A percentile compares a stretch with the other conserved stretches of the same genome.
phyloP scores from a whole-genome alignment of 768 basidiomycete species.

The Leccinum uliginosum region DNA sequence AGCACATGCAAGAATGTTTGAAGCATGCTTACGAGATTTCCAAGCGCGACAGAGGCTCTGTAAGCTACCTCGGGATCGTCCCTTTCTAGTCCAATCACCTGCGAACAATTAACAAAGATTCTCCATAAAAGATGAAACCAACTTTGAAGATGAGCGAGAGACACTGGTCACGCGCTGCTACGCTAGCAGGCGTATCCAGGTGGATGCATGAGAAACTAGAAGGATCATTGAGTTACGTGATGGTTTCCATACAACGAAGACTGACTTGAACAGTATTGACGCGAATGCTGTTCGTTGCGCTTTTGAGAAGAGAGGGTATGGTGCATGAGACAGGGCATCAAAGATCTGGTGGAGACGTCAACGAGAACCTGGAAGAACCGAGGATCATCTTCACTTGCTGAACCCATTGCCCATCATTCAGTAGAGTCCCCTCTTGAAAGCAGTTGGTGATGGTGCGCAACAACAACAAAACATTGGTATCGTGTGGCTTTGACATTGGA shows the following conservation, averaged over 20 bases:
- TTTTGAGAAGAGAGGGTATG: conserved; percentile 58
- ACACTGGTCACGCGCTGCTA: conserved; percentile 38
- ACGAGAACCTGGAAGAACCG: conserved; percentile 4
- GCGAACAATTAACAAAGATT: conserved; percentile 5
- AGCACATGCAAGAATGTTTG: not conserved
- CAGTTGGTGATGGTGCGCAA: conserved; percentile 78
- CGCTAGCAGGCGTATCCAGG: conserved; percentile 40
- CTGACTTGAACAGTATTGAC: conserved; percentile 87
- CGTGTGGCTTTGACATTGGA: conserved; percentile 64
- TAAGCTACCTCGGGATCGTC: conserved; percentile 68
- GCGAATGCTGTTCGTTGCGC: conserved; percentile 71
- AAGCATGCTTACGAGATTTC: conserved; percentile 55
- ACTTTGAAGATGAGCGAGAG: conserved; percentile 47
- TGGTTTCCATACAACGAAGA: conserved; percentile 9
- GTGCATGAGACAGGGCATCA: conserved; percentile 44
- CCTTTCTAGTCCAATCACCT: conserved; percentile 37
- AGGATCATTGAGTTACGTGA: conserved; percentile 1
- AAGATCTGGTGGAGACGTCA: conserved; percentile 46
- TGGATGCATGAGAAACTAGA: conserved; percentile 63
- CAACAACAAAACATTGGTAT: conserved; percentile 81
- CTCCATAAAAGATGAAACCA: not conserved
- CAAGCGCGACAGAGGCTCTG: conserved; percentile 66
- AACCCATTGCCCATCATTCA: conserved; percentile 48
- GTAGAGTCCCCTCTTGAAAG: conserved; percentile 52
- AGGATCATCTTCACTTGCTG: conserved; percentile 36